Evolutionary conservation across 2,329 filamentous ascomycete genomes (phyloP), one percentile per base, ranked within the genome.

Genomic region (Aspergillus texensis): DNA sequence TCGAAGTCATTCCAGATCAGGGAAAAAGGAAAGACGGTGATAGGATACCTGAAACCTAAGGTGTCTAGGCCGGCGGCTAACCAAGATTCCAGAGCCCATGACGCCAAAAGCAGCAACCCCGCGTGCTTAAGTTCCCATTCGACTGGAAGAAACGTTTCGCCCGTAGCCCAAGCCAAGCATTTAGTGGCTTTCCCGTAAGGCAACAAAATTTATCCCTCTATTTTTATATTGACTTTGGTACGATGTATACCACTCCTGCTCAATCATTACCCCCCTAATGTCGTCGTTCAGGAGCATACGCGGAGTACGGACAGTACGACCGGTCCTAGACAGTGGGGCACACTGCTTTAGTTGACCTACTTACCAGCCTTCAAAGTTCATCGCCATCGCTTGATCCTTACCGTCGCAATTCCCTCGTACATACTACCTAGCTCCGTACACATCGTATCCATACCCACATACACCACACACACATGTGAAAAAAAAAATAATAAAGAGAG

Each of bases 201-300:
- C 58, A 63, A 50, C 62, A 57, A 59, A 30, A 63, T 63, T 63
- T 45, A 55, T 36, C n/a, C 10, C 52, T 39, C 52, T 55, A 55
- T 39, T 55, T 55, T 55, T 55, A 55, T 39, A 52, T 52, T 19
- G 28, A 52, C 28, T 48, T 48, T 58, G 19, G 16, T 36, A 45
- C 43, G 19, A 52, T 34, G 30, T 41, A 41, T n/a, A 41, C 39
- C 8, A 41, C 39, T 9, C 16, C 16, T n/a, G 2, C 9, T 32
- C 26, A 21, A 52, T 30, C 28, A 14, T 30, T 32, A 19, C 26
- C 46, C 45, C 45, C 30, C 46, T 43, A 24, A n/a, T 41, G 39
- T 10, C 6, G 3, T 41, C 16, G 39, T 41, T 41, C 16, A 41
- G 39, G 39, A 41, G 16, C 39, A 41, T 41, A 19, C 19, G 19